Evolutionary conservation across 2,329 filamentous ascomycete species (phyloP).

Genomic region (Colletotrichum aenigma): DNA sequence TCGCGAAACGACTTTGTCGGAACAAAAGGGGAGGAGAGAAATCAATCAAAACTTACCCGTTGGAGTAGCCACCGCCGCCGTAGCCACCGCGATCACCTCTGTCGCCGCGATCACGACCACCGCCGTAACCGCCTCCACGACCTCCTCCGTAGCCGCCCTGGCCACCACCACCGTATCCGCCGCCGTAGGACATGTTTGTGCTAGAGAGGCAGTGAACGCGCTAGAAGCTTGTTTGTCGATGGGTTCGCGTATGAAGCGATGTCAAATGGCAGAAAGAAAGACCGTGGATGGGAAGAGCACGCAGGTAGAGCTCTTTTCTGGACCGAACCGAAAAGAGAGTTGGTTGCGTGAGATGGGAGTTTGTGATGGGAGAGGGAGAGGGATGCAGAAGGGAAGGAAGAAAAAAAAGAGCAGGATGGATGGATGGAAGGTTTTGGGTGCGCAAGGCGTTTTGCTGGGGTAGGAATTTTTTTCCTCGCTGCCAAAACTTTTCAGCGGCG

Average conservation of each 20-base stretch:
- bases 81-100: conserved; percentile 31
- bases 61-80: conserved; percentile 44
- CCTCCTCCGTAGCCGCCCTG: conserved; percentile 31
- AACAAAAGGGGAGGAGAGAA: conserved; percentile 24
- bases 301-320: background rate
- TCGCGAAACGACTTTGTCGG: conserved; percentile 29
- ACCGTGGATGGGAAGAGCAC: conserved; percentile 4
- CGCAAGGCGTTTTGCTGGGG: conserved; percentile 6
- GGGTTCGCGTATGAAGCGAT: background rate
- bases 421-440: conserved; percentile 10
- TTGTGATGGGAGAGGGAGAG: conserved; percentile 16
- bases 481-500: conserved; percentile 15
- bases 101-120: conserved; percentile 31
- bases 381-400: conserved; percentile 10
- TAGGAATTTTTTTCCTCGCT: conserved; percentile 18
- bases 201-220: background rate
- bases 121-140: conserved; percentile 29
- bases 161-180: conserved; percentile 33
- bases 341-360: conserved; percentile 10
- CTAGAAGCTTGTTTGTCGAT: background rate
- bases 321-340: conserved; percentile 12
- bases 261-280: conserved; percentile 5
- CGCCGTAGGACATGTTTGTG: conserved; percentile 51
- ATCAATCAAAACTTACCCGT: conserved; percentile 39
- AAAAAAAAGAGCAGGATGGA: conserved; percentile 6